Evolutionary conservation across 306 rosid species (phyloP), one percentile per base, ranked within the genome.

Genomic region (Vigna hirtella): DNA sequence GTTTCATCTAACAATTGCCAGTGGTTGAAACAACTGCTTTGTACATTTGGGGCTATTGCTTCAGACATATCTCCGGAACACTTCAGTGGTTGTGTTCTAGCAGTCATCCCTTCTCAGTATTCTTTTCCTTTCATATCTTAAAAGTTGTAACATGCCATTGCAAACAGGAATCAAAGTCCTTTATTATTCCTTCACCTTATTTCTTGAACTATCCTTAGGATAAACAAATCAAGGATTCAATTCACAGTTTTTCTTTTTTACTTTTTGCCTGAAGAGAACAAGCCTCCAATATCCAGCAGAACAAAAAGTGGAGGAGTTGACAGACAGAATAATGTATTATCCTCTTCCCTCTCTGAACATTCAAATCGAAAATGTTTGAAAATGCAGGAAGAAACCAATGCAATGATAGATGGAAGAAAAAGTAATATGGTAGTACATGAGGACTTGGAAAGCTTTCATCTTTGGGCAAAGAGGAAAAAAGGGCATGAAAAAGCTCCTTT

Each of bases 1-100:
- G 64, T 43, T 61, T 87, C 83, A 78, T 85, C 75, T 59, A 65
- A 61, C 87, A 16, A 63, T 48, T 85, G 66, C 71, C 68, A 28
- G 80, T 82, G 76, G 71, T 81, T 83, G 79, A 74, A 62, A 55
- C 43, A 55, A 48, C 77, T 71, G 43, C 79, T 85, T 62, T 72
- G 59, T 63, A 49, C 70, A 80, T 55, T 71, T 76, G 73, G 61
- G 66, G 30, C 67, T 51, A 70, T 75, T 38, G 34, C 48, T 47
- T 78, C 12, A 7, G 56, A 72, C 79, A 64, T 82, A 13, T 51
- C 59, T 56, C 82, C 53, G 3, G 43, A 79, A 67, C 14, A 45
- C 43, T 78, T 77, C 20, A 80, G 84, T 84, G 77, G 83, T 73
- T 79, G 56, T 62, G 72, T 40, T 26, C 74, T 84, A 40, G 72